These are phyloP conservation scores for Podospora sp. DNA, from an alignment of 495 filamentous ascomycete genomes.

Conservation along the genomic window DNA sequence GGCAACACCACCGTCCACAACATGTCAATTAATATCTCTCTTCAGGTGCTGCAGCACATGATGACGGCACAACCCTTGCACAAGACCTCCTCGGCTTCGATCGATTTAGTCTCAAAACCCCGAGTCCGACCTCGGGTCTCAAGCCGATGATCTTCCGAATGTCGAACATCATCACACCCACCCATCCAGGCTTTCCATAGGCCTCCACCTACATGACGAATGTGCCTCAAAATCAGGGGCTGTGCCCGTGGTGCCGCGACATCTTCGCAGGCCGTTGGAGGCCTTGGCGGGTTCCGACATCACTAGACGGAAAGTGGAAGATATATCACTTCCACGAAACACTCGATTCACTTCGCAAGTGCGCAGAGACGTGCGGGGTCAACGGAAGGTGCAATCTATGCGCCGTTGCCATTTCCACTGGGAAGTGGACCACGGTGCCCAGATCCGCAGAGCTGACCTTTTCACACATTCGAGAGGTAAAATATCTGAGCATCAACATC, in stretches of 20 bases:
- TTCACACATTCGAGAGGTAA: background rate
- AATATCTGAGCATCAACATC: background rate
- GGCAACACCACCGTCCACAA: no score
- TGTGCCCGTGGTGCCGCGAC: background rate
- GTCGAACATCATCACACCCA: no score
- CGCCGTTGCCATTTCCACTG: background rate
- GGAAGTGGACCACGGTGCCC: background rate
- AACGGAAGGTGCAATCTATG: background rate
- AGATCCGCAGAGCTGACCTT: background rate
- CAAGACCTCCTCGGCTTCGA: no score
- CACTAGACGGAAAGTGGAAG: background rate
- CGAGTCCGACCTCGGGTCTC: no score
- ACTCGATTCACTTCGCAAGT: background rate
- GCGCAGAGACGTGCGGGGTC: background rate
- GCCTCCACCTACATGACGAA: no score
- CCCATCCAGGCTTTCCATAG: no score
- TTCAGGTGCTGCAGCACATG: no score
- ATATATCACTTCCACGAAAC: background rate
- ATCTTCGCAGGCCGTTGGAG: background rate
- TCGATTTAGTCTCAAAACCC: no score
- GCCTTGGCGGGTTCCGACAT: background rate
- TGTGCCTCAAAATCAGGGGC: background rate
- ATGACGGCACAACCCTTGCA: no score
- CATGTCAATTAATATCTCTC: no score
- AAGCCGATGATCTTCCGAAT: no score